Conservation (phyloP, 179 eudicot species). For the Beta macrorhiza region DNA sequence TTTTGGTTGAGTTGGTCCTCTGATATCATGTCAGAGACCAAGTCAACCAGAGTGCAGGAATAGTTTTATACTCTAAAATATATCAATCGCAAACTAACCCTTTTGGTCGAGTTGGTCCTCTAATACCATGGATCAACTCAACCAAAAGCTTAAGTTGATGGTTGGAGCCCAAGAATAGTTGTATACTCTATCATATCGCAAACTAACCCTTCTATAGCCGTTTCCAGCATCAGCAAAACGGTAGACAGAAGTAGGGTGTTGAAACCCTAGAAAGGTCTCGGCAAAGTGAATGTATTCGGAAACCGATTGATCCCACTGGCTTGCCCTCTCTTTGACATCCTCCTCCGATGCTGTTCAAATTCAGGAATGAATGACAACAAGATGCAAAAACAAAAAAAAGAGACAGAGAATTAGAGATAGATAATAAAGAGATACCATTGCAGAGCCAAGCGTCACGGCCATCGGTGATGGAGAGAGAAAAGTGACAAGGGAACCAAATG, state of each 20-base stretch:
- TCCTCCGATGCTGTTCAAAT: conserved; percentile 59
- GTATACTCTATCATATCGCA: too few relatives aligned
- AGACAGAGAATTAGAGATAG: background rate
- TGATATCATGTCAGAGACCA: too few relatives aligned
- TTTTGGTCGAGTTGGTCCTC: conserved; percentile 12
- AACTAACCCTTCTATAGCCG: conserved; percentile 60
- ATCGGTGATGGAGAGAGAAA: conserved; percentile 61
- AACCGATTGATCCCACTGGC: conserved; percentile 84
- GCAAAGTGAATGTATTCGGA: conserved; percentile 72
- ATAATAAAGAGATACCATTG: conserved; percentile 36
- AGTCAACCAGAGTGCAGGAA: too few relatives aligned
- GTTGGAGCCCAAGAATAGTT: too few relatives aligned
- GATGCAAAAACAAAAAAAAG: background rate
- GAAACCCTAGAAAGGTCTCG: conserved; percentile 75
- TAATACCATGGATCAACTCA: too few relatives aligned
- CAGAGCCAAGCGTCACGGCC: conserved; percentile 67
- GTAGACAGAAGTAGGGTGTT: conserved; percentile 76
- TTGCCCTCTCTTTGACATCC: conserved; percentile 79
- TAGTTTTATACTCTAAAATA: too few relatives aligned
- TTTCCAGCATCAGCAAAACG: conserved; percentile 66
- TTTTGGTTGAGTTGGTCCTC: conserved; percentile 15
- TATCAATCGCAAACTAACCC: conserved; percentile 38
- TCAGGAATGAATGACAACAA: background rate
- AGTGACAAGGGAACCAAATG: conserved; percentile 55
- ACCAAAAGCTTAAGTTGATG: too few relatives aligned